Percentiles rank a stretch among this genome's conserved stretches.
These are phyloP conservation scores for Botryotinia narcissicola DNA, from an alignment of 2,329 filamentous ascomycete genomes.

Conservation along the genomic window DNA sequence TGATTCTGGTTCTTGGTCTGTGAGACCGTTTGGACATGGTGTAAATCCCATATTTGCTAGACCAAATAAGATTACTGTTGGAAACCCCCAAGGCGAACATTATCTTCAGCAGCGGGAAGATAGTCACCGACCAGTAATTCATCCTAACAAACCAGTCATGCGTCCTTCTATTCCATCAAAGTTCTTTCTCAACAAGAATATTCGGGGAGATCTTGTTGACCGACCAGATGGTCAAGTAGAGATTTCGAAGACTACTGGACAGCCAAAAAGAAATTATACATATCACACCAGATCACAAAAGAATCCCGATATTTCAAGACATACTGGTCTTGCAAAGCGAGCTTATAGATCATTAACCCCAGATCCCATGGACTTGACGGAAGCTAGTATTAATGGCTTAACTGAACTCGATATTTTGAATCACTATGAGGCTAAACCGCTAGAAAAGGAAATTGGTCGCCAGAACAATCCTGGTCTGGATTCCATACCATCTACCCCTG, in stretches of 20 bases:
- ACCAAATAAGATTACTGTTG: conserved; percentile 30
- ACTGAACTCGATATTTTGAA: conserved; percentile 29
- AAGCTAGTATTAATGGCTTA: conserved; percentile 14
- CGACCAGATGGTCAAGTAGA: conserved; percentile 2
- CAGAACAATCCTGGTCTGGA: conserved; percentile 33
- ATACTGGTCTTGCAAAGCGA: conserved; percentile 4
- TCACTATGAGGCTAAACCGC: conserved; percentile 29
- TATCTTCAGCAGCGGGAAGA: conserved; percentile 31
- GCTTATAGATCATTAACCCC: conserved; percentile 9
- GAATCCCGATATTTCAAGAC: conserved; percentile 1
- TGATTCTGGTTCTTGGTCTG: conserved; percentile 34
- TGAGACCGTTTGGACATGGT: conserved; percentile 37
- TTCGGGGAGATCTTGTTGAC: not conserved
- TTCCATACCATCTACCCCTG: conserved; percentile 26
- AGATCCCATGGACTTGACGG: conserved; percentile 14
- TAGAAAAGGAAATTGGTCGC: conserved; percentile 19
- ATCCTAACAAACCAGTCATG: conserved; percentile 26
- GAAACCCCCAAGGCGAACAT: conserved; percentile 23
- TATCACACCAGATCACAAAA: conserved; percentile 17
- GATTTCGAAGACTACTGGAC: not conserved
- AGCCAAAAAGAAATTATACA: conserved; percentile 9
- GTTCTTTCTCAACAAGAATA: conserved; percentile 16
- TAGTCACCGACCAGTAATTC: conserved; percentile 32
- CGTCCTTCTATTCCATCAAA: conserved; percentile 28
- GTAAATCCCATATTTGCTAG: conserved; percentile 34